Base-by-base conservation (phyloP, 2,329 filamentous ascomycete genomes). In the Rhinocladiella similis region DNA sequence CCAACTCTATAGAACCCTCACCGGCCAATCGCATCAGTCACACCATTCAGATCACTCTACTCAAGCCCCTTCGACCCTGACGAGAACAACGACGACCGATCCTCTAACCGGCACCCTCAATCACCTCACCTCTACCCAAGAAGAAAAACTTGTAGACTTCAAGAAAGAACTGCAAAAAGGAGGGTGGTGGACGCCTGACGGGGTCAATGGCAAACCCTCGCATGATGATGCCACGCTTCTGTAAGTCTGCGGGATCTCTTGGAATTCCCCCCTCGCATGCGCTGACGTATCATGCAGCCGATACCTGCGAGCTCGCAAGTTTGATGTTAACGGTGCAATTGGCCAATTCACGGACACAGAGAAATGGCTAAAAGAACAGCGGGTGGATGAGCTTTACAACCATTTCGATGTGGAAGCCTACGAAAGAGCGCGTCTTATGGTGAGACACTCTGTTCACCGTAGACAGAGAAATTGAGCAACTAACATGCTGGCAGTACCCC, bases 301-400 rank as follows among this genome's bases (percentile, higher is more conserved):
- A 58, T 97, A 88, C 72, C 80, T 97, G 49, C 88, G 92, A 66
- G 92, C 92, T 33, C 85, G 92, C 54, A 88, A 86, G 72, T 97
- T 93, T 79, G 77, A 87, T 25, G 82, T 90, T 9, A 75, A 85
- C 63, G 91, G 93, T 64, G 92, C 92, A 12, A 87, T 87, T 70
- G 81, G 77, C 57, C 92, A 97, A 75, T 96, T 96, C 76, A 86
- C 87, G 67, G 89, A 91, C 53, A 96, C 91, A 0, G 91, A 96
- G 73, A 84, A 89, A 56, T 97, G 92, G 90, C 85, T 92, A 59
- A 83, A 83, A 64, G 85, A 89, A 60, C 93, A 93, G 71, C 80
- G 89, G 63, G 82, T 96, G 47, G 84, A 91, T 60, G 78, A 84
- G 43, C 79, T 97, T 36, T 97, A 96, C 75, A 83, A 89, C 69